A percentile compares a stretch with the other conserved stretches of the same genome.
Conservation (phyloP, 371 early-diverging fungal genomes). For the Gilbertella persicaria region DNA sequence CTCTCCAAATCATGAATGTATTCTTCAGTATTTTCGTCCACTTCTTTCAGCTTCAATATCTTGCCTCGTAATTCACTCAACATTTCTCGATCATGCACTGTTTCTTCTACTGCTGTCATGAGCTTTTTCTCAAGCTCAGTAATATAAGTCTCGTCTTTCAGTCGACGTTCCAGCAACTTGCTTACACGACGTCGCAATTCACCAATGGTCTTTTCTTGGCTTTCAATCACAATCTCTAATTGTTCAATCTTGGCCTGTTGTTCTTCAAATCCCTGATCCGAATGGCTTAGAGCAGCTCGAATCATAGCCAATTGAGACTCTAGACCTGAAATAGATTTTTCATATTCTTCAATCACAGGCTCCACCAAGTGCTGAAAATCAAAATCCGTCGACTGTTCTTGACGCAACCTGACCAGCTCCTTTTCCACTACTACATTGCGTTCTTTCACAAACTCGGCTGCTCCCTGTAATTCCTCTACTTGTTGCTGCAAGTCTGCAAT, state of each 20-base stretch:
- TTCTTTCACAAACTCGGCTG: conserved; percentile 25
- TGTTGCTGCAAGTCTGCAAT: conserved; percentile 46
- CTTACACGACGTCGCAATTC: conserved; percentile 31
- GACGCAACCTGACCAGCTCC: conserved; percentile 28
- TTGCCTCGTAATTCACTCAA: conserved; percentile 40
- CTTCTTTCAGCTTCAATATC: conserved; percentile 43
- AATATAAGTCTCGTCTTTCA: conserved; percentile 42
- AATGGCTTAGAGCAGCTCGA: conserved; percentile 54
- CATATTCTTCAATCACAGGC: conserved; percentile 73
- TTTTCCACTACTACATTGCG: conserved; percentile 36
- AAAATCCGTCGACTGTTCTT: conserved; percentile 10
- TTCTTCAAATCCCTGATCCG: conserved; percentile 52
- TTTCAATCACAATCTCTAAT: conserved; percentile 33
- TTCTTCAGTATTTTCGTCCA: conserved; percentile 49
- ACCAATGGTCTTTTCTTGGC: conserved; percentile 34
- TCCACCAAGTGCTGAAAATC: conserved; percentile 67
- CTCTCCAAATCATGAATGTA: conserved; percentile 52
- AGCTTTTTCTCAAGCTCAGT: conserved; percentile 50
- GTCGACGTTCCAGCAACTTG: conserved; percentile 41
- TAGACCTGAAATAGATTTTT: conserved; percentile 60
- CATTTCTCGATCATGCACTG: conserved; percentile 38
- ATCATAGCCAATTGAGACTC: conserved; percentile 61
- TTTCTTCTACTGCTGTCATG: conserved; percentile 36
- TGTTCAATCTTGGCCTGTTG: conserved; percentile 48
- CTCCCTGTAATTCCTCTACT: conserved; percentile 37